A percentile compares a stretch with the other conserved stretches of the same genome.
phyloP scores from a whole-genome alignment of 345 rosid species.

The Iberis pinnata region DNA sequence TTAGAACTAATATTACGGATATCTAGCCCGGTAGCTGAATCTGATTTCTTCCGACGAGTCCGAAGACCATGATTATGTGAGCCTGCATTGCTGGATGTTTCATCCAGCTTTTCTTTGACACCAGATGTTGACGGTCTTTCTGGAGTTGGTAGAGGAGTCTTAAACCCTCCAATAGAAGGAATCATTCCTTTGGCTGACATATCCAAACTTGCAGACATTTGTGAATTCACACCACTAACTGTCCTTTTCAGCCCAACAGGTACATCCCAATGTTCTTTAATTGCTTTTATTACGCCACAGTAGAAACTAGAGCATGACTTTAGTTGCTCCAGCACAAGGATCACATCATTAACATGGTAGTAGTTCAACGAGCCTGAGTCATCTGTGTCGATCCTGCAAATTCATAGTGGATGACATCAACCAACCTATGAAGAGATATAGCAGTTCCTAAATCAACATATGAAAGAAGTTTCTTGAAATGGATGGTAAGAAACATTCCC shows the following conservation, averaged over 20 bases:
- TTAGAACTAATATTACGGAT: constrained; percentile 42
- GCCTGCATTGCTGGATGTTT: constrained; percentile 33
- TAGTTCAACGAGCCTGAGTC: constrained; percentile 44
- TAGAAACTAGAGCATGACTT: constrained; percentile 48
- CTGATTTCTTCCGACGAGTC: constrained; percentile 30
- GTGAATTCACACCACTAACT: constrained; percentile 33
- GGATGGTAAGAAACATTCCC: constrained; percentile 4
- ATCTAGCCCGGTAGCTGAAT: constrained; percentile 34
- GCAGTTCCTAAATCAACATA: constrained; percentile 12
- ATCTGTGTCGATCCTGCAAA: constrained; percentile 71
- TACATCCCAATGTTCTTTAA: constrained; percentile 55
- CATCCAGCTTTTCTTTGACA: constrained; percentile 36
- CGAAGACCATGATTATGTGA: constrained; percentile 30
- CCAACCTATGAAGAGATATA: constrained; percentile 16
- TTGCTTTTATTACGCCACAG: constrained; percentile 48
- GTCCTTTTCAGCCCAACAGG: constrained; percentile 34
- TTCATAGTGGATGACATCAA: constrained; percentile 22
- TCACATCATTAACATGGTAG: constrained; percentile 60
- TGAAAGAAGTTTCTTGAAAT: constrained; percentile 3
- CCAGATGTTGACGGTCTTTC: constrained; percentile 21
- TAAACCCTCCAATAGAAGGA: constrained; percentile 31
- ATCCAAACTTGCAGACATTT: constrained; percentile 30
- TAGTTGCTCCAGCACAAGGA: constrained; percentile 50
- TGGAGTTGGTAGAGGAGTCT: constrained; percentile 19
- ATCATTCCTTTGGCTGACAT: constrained; percentile 26